phyloP scores from a whole-genome alignment of 225 moss, liverwort and hornwort genomes.

The Pseudisothecium myosuroides region DNA sequence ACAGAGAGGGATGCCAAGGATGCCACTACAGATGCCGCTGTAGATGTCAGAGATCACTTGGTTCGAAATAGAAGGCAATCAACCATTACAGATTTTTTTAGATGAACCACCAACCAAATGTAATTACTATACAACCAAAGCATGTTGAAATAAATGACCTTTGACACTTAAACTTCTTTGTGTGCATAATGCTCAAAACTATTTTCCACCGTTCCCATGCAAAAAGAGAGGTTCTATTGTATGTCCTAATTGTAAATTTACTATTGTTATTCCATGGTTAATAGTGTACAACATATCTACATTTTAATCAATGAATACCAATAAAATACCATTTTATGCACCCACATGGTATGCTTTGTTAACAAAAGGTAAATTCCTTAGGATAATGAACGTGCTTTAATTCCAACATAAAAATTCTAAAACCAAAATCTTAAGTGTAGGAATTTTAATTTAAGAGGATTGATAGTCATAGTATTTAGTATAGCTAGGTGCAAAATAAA shows the following conservation, averaged over 20 bases:
- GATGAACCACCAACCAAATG: not conserved
- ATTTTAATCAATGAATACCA: too few species aligned
- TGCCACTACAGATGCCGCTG: too few species aligned
- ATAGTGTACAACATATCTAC: too few species aligned
- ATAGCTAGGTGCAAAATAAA: not conserved
- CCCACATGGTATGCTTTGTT: rapidly evolving
- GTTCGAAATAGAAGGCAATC: not conserved
- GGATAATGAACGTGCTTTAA: not conserved
- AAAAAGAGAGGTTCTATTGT: too few species aligned
- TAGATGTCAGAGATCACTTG: not conserved
- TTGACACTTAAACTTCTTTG: not conserved
- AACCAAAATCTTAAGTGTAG: not conserved
- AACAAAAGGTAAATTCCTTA: too few species aligned
- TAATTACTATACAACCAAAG: not conserved
- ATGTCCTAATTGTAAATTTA: too few species aligned
- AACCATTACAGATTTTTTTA: not conserved
- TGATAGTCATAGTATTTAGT: not conserved
- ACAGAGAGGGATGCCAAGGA: rapidly evolving
- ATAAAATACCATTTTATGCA: not conserved
- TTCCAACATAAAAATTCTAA: not conserved
- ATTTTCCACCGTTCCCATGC: too few species aligned
- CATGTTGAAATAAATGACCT: not conserved
- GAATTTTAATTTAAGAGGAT: too few species aligned
- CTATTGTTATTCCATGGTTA: too few species aligned
- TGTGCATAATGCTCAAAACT: not conserved